These are phyloP conservation scores for Chalaropsis ovoidea DNA, from an alignment of 2,329 filamentous ascomycete genomes.

Conservation along the genomic window DNA sequence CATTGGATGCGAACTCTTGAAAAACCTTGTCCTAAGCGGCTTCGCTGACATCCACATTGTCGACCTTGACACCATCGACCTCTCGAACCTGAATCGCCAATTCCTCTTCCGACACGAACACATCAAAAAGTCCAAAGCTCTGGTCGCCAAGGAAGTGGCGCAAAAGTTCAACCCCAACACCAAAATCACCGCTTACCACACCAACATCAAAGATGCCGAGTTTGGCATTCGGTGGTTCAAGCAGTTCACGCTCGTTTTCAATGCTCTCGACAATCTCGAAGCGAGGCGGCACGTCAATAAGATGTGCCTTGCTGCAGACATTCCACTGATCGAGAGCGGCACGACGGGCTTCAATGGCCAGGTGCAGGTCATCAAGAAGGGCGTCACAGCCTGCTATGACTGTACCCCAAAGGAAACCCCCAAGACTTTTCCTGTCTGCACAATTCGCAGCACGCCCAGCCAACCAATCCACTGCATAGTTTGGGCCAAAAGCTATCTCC, in stretches of 20 bases:
- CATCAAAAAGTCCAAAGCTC: slow-evolving; percentile 92
- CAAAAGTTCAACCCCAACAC: slow-evolving; percentile 81
- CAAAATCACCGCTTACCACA: slow-evolving; percentile 79
- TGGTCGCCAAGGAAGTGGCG: slow-evolving; percentile 88
- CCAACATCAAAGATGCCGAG: slow-evolving; percentile 81
- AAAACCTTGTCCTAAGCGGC: slow-evolving; percentile 85
- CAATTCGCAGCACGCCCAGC: slow-evolving; percentile 88
- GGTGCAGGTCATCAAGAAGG: slow-evolving; percentile 91
- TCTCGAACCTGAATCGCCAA: slow-evolving; percentile 94
- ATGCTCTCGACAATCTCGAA: slow-evolving; percentile 91
- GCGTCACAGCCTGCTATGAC: slow-evolving; percentile 89
- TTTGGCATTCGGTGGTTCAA: slow-evolving; percentile 88
- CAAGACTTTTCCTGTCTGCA: slow-evolving; percentile 92
- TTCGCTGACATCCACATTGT: slow-evolving; percentile 92
- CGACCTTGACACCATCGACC: slow-evolving; percentile 94
- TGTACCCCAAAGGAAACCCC: slow-evolving; percentile 82
- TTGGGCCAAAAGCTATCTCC: slow-evolving; percentile 93
- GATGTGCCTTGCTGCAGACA: slow-evolving; percentile 87
- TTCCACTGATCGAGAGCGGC: slow-evolving; percentile 89
- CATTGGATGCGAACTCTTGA: slow-evolving; percentile 94
- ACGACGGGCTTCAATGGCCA: slow-evolving; percentile 97
- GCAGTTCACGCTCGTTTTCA: slow-evolving; percentile 78
- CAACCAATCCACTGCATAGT: slow-evolving; percentile 98
- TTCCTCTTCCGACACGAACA: slow-evolving; percentile 95
- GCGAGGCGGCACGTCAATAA: slow-evolving; percentile 90